Evolutionary conservation across 1,284 basidiomycete genomes (phyloP).

Genomic region (Hypsizygus ulmarius): DNA sequence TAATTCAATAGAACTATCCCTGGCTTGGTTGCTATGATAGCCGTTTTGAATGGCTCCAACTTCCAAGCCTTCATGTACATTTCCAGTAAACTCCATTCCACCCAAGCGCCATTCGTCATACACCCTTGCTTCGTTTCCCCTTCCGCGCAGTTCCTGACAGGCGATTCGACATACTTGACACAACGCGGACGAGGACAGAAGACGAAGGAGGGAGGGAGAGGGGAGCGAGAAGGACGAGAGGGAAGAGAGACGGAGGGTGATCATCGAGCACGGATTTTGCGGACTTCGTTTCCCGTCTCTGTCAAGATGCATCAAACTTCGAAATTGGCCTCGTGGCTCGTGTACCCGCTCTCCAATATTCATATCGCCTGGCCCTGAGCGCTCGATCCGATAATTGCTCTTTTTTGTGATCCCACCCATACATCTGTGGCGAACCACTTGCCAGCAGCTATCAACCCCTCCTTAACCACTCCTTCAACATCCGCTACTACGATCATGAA

Average conservation of each 20-base stretch:
- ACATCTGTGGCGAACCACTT: conserved; percentile 10
- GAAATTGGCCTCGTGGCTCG: conserved; percentile 2
- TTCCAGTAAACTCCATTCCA: conserved; percentile 7
- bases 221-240: neutral
- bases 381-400: neutral
- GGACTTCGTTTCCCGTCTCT: conserved; percentile 11
- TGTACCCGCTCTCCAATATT: neutral
- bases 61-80: neutral
- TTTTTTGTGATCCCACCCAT: conserved; percentile 4
- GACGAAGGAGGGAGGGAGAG: conserved; percentile 1
- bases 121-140: neutral
- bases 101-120: neutral
- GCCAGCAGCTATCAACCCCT: conserved; percentile 3
- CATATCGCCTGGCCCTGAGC: conserved; percentile 8
- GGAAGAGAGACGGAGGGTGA: neutral
- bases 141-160: conserved; percentile 6
- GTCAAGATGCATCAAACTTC: conserved; percentile 18
- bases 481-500: conserved; percentile 3
- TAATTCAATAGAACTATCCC: neutral
- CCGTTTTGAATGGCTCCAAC: neutral
- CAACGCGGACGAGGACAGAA: conserved; percentile 8
- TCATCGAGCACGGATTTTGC: conserved; percentile 3
- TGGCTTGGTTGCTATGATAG: conserved; percentile 5
- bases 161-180: conserved; percentile 3
- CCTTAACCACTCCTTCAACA: neutral